Evolutionary conservation across 371 early-diverging fungal species (phyloP).

Genomic region (Actinomucor elegans): DNA sequence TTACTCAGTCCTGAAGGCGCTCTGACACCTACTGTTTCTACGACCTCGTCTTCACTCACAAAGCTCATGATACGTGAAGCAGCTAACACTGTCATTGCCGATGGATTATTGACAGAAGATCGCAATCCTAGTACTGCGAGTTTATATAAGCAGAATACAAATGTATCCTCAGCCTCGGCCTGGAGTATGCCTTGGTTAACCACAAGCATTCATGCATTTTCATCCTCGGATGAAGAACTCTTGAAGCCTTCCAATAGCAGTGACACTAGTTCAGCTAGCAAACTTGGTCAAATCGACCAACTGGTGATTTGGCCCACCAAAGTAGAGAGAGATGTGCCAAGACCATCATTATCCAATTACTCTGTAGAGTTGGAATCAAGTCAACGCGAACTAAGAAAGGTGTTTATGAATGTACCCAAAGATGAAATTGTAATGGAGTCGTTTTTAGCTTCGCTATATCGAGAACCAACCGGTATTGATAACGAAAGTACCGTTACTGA

Average conservation of each 20-base stretch:
- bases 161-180: constrained; percentile 3
- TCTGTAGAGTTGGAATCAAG: constrained; percentile 16
- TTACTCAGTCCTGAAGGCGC: constrained; percentile 2
- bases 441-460: constrained; percentile 33
- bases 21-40: constrained; percentile 8
- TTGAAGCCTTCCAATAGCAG: background rate
- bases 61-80: constrained; percentile 9
- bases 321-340: constrained; percentile 26
- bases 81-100: background rate
- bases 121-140: background rate
- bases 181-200: constrained; percentile 53
- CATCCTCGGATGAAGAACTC: constrained; percentile 7
- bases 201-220: constrained; percentile 29
- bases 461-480: background rate
- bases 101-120: background rate
- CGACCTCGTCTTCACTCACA: constrained; percentile 13
- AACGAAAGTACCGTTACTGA: background rate
- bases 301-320: constrained; percentile 40
- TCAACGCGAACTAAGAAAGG: constrained; percentile 30
- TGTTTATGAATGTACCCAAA: constrained; percentile 32
- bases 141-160: background rate
- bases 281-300: constrained; percentile 4
- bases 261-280: background rate
- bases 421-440: constrained; percentile 43
- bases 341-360: constrained; percentile 27